Conservation (phyloP, 2,329 filamentous ascomycete species). For the Diaporthe capsici region DNA sequence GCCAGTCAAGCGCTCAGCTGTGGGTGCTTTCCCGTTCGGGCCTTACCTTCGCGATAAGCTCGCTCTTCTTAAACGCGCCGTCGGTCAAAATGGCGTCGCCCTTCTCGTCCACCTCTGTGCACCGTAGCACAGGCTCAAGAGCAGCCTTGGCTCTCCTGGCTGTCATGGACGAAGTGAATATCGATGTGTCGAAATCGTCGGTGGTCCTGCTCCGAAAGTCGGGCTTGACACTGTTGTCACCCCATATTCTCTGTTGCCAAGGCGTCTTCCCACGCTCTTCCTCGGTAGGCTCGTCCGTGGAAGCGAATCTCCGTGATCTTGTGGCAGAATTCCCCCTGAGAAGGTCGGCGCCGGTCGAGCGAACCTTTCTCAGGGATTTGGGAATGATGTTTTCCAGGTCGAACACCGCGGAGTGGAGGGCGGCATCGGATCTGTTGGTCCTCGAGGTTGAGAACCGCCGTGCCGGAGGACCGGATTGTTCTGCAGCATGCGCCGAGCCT, state of each 20-base stretch:
- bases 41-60: constrained; percentile 90
- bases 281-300: constrained; percentile 44
- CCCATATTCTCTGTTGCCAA: constrained; percentile 67
- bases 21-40: constrained; percentile 35
- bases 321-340: constrained; percentile 21
- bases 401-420: constrained; percentile 43
- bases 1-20: neutral
- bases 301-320: constrained; percentile 48
- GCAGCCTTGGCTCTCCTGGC: constrained; percentile 79
- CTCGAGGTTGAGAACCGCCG: constrained; percentile 29
- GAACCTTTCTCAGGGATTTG: constrained; percentile 43
- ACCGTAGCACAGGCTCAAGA: constrained; percentile 87
- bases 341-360: constrained; percentile 29
- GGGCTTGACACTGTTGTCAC: constrained; percentile 53
- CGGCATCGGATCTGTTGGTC: constrained; percentile 19
- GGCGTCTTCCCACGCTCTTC: constrained; percentile 48
- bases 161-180: constrained; percentile 79
- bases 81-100: constrained; percentile 94
- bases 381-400: constrained; percentile 47
- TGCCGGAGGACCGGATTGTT: neutral
- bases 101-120: constrained; percentile 94
- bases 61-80: constrained; percentile 97
- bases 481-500: neutral
- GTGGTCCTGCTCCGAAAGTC: constrained; percentile 38
- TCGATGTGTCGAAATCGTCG: constrained; percentile 62